These are phyloP conservation scores for Sonneratia alba DNA, from an alignment of 345 rosid genomes.

Conservation along the genomic window DNA sequence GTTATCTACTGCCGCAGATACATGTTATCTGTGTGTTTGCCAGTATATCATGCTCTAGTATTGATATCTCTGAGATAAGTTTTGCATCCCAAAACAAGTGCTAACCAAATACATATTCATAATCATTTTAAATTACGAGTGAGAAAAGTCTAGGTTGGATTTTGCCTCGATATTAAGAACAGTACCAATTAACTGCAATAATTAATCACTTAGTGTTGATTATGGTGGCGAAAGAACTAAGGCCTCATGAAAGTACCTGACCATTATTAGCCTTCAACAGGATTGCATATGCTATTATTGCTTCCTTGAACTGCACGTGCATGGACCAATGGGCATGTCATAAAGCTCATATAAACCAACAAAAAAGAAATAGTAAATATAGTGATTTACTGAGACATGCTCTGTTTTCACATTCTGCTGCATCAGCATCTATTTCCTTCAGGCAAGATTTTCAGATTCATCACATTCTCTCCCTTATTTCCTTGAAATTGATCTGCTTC, in stretches of 20 bases:
- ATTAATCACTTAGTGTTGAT: neutral
- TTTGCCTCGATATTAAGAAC: neutral
- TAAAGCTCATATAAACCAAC: neutral
- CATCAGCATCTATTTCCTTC: neutral
- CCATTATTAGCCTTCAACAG: slow-evolving; percentile 51
- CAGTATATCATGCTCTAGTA: too few species aligned
- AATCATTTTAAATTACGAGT: neutral
- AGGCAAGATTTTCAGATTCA: neutral
- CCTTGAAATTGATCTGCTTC: neutral
- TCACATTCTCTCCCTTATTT: neutral
- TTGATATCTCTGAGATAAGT: too few species aligned
- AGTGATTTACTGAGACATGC: neutral
- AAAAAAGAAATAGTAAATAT: neutral
- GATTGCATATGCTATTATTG: slow-evolving; percentile 76
- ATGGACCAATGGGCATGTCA: neutral
- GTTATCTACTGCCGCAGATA: too few species aligned
- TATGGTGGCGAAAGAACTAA: neutral
- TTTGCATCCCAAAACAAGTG: neutral
- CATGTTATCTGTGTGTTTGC: too few species aligned
- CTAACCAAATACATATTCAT: neutral
- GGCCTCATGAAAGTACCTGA: slow-evolving; percentile 34
- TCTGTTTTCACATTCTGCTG: neutral
- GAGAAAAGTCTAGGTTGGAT: neutral
- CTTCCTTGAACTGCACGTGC: slow-evolving; percentile 76
- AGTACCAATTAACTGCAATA: neutral